phyloP scores from a whole-genome alignment of 2,329 filamentous ascomycete genomes.

The Fusarium euwallaceae region DNA sequence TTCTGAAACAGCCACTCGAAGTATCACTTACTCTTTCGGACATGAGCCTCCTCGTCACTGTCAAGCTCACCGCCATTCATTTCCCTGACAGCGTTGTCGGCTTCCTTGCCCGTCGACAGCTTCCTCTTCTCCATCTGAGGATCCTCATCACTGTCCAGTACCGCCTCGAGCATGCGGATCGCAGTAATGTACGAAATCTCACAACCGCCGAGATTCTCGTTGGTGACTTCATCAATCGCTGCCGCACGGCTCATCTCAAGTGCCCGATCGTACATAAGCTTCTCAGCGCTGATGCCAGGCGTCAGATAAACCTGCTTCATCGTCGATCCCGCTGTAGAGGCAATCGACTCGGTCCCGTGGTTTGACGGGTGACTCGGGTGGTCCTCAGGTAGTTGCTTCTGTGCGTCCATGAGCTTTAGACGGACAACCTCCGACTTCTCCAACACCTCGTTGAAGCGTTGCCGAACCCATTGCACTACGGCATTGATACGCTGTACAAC shows the following conservation, averaged over 20 bases:
- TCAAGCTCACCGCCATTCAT: slow-evolving; percentile 65
- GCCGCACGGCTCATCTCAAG: slow-evolving; percentile 96
- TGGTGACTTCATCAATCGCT: slow-evolving; percentile 95
- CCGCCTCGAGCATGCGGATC: slow-evolving; percentile 93
- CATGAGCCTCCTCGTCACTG: slow-evolving; percentile 78
- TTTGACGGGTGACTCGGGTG: slow-evolving; percentile 90
- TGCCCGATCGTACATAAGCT: slow-evolving; percentile 97
- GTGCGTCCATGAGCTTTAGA: slow-evolving; percentile 86
- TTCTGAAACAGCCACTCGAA: neutral
- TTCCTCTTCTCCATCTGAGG: slow-evolving; percentile 48
- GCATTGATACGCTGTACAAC: slow-evolving; percentile 83
- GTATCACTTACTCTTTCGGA: slow-evolving; percentile 74
- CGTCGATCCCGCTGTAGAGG: slow-evolving; percentile 71
- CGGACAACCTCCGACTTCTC: slow-evolving; percentile 97
- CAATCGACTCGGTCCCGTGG: slow-evolving; percentile 70
- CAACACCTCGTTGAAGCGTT: slow-evolving; percentile 94
- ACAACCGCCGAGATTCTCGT: slow-evolving; percentile 87
- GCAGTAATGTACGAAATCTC: slow-evolving; percentile 95
- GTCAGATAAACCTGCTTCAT: slow-evolving; percentile 86
- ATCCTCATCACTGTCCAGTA: slow-evolving; percentile 85
- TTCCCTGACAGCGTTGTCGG: slow-evolving; percentile 52
- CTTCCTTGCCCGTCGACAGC: slow-evolving; percentile 55
- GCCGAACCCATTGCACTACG: slow-evolving; percentile 94
- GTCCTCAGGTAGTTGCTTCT: slow-evolving; percentile 84
- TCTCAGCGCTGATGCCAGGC: slow-evolving; percentile 92